Evolutionary conservation across 192 early-diverging fungal genomes (phyloP), one percentile per base, ranked within the genome.

Genomic region (Rhizoclosmatium sp.): DNA sequence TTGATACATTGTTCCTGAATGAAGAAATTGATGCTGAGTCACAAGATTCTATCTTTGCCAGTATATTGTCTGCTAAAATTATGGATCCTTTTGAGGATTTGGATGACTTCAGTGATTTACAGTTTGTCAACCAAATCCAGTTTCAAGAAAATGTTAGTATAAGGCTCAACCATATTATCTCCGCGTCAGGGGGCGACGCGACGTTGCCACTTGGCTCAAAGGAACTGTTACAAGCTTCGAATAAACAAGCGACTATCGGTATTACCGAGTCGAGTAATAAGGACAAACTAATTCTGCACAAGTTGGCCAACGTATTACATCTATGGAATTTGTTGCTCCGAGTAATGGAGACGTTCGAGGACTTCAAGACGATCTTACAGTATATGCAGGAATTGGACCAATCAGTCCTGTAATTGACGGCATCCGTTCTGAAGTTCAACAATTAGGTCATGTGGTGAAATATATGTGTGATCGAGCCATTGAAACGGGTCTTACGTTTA

Each of bases 151-250:
- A 31, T 21, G 7, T 62, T 4, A 7, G 7, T 21, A 19, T 21
- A 19, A 7, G 39, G 9, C 10, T 21, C 21, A 21, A 4, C 21
- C 14, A 9, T 31, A 40, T 62, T 62, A 5, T 62, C 60, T 62
- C 60, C 39, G 60, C 60, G 60, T 62, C 60, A 62, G 39, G 60
- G 60, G 60, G 39, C 60, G 60, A 62, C 60, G 39, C 60, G 60
- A 19, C 9, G 39, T 21, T 62, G 7, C 21, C 60, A 23, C 51
- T 62, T 9, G 60, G 54, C 54, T 19, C 21, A 7, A 62, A 62
- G 21, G 60, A 21, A 62, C 60, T 62, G 60, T 62, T 62, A 62
- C 60, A 62, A 9, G 14, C 60, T 40, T 62, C 54, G 54, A 31
- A 31, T 31, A 31, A 31, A 31, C 31, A 31, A 31, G 0, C 31